Conservation (phyloP, 192 early-diverging fungal genomes). For the Spinellus fusiger region DNA sequence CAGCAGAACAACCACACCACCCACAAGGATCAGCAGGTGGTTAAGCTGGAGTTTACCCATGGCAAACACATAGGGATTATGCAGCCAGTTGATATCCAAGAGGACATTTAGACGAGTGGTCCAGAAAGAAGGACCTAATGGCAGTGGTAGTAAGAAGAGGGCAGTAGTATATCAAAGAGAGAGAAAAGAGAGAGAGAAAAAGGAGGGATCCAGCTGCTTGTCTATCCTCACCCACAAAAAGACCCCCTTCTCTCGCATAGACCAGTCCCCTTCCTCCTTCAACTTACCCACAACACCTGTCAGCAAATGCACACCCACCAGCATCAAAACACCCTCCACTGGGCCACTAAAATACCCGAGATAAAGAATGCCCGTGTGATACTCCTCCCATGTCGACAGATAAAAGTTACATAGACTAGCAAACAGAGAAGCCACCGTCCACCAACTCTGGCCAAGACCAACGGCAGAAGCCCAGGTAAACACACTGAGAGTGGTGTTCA, state of each 20-base stretch:
- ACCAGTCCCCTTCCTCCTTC: neutral
- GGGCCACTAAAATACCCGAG: slow-evolving; percentile 82
- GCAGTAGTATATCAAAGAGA: neutral
- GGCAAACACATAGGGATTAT: slow-evolving; percentile 15
- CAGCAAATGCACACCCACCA: slow-evolving; percentile 52
- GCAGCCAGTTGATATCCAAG: neutral
- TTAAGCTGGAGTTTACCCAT: slow-evolving; percentile 46
- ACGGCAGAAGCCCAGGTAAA: slow-evolving; percentile 56
- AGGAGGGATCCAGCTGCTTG: no score
- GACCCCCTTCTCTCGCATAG: neutral
- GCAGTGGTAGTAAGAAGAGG: neutral
- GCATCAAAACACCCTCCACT: slow-evolving; percentile 82
- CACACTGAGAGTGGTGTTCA: slow-evolving; percentile 54
- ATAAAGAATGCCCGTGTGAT: slow-evolving; percentile 84
- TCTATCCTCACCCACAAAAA: neutral
- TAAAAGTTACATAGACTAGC: slow-evolving; percentile 63
- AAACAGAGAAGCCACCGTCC: slow-evolving; percentile 39
- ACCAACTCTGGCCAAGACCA: slow-evolving; percentile 68
- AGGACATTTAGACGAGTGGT: slow-evolving; percentile 7
- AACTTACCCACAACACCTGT: slow-evolving; percentile 58
- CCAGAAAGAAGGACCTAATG: slow-evolving; percentile 25
- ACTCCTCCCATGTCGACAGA: slow-evolving; percentile 91
- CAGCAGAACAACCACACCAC: slow-evolving; percentile 35
- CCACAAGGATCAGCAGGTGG: slow-evolving; percentile 45
- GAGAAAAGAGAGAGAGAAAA: no score